Conservation (phyloP, 2,329 filamentous ascomycete species). For the Aspergillus jensenii region DNA sequence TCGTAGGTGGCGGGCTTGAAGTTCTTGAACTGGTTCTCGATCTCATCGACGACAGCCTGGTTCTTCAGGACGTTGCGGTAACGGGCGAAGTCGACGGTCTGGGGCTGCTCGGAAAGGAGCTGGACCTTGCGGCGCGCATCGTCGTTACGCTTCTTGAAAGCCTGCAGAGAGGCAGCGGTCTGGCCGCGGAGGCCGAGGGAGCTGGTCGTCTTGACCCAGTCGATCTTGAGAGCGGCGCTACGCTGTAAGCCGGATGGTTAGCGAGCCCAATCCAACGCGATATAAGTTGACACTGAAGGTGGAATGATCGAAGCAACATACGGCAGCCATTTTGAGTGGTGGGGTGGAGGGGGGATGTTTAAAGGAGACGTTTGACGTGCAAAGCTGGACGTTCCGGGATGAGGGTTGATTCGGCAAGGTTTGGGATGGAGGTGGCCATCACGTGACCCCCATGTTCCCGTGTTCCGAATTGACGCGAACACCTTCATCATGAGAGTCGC, state of each 20-base stretch:
- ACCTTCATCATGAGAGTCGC: not conserved
- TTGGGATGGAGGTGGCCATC: conserved; percentile 32
- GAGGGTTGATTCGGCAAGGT: conserved; percentile 41
- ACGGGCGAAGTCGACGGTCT: conserved; percentile 85
- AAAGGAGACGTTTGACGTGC: conserved; percentile 35
- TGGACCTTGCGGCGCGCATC: conserved; percentile 93
- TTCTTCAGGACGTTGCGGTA: conserved; percentile 96
- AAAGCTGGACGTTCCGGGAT: conserved; percentile 34
- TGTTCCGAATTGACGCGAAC: conserved; percentile 26
- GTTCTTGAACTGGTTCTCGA: conserved; percentile 88
- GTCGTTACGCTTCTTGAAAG: conserved; percentile 99
- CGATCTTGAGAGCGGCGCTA: conserved; percentile 98
- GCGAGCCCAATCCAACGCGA: conserved; percentile 13
- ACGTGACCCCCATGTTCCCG: conserved; percentile 31
- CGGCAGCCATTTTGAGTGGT: conserved; percentile 44
- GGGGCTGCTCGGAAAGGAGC: conserved; percentile 77
- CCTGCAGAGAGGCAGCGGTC: conserved; percentile 84
- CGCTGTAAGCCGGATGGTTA: conserved; percentile 58
- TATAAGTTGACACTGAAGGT: not conserved
- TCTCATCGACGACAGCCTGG: conserved; percentile 90
- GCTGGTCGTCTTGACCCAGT: conserved; percentile 93
- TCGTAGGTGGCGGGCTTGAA: conserved; percentile 96
- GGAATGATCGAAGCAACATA: conserved; percentile 26
- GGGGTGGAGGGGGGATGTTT: conserved; percentile 26
- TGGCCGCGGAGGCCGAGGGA: conserved; percentile 95